A percentile compares a stretch with the other conserved stretches of the same genome.
Conservation (phyloP, 129 eudicot species). For the Flaveria sonorensis region DNA sequence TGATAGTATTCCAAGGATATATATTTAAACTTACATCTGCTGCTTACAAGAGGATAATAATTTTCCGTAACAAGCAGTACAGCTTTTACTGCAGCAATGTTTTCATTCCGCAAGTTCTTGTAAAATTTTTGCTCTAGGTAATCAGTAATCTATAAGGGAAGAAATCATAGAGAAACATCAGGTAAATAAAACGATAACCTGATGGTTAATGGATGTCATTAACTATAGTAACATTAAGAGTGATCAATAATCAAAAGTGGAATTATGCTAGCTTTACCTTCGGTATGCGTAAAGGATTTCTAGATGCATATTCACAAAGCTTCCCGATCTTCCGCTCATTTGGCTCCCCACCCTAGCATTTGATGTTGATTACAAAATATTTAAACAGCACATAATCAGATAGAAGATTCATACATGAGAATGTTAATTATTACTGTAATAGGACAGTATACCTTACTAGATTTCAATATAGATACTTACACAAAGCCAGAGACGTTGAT, state of each 20-base stretch:
- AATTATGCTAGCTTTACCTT: slow-evolving; percentile 44
- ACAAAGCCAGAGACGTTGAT: background rate
- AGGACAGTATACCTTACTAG: background rate
- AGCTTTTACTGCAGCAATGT: slow-evolving; percentile 61
- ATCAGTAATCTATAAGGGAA: slow-evolving; percentile 64
- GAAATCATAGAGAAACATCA: slow-evolving; percentile 2
- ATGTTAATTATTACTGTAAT: slow-evolving; percentile 8
- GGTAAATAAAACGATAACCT: slow-evolving; percentile 10
- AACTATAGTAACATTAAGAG: background rate
- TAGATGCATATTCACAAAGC: slow-evolving; percentile 81
- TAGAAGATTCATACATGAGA: slow-evolving; percentile 13
- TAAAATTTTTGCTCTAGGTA: slow-evolving; percentile 76
- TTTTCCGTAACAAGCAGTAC: slow-evolving; percentile 71
- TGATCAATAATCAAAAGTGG: background rate
- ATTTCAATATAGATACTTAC: background rate
- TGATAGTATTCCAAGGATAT: background rate
- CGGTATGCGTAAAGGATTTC: slow-evolving; percentile 75
- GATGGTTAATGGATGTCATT: background rate
- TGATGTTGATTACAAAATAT: slow-evolving; percentile 3
- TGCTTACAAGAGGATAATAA: slow-evolving; percentile 84
- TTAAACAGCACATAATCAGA: slow-evolving; percentile 3
- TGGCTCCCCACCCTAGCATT: slow-evolving; percentile 67
- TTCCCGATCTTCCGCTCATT: slow-evolving; percentile 82
- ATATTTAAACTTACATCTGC: slow-evolving; percentile 75
- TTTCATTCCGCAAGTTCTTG: slow-evolving; percentile 73